A percentile compares a stretch with the other conserved stretches of the same genome.
These are phyloP conservation scores for Pseudophaeomoniella oleicola DNA, from an alignment of 2,329 filamentous ascomycete genomes.

Conservation along the genomic window DNA sequence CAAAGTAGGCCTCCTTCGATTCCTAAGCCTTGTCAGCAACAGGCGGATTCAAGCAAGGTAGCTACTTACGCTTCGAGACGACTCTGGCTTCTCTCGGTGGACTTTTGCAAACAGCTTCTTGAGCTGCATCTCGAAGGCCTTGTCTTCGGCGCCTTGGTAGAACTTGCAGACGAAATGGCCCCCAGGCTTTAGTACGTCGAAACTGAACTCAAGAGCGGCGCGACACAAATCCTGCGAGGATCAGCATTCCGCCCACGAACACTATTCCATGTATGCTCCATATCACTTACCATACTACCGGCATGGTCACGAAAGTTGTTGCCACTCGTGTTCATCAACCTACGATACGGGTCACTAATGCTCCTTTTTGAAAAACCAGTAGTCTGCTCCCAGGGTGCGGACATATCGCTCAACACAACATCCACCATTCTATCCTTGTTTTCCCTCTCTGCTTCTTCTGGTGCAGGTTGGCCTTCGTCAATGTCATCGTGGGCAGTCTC, in stretches of 20 bases:
- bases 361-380: constrained; percentile 69
- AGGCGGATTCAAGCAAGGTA: constrained; percentile 2
- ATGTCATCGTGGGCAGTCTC: constrained; percentile 22
- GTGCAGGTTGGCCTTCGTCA: constrained; percentile 23
- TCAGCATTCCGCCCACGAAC: too few relatives aligned
- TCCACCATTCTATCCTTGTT: constrained; percentile 53
- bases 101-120: constrained; percentile 68
- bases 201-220: constrained; percentile 72
- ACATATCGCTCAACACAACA: constrained; percentile 98
- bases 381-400: constrained; percentile 80
- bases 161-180: constrained; percentile 97
- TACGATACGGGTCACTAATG: constrained; percentile 88
- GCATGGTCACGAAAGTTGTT: constrained; percentile 75
- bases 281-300: constrained; percentile 69
- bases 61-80: constrained; percentile 62
- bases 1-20: constrained; percentile 75
- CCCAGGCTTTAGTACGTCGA: constrained; percentile 64
- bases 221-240: constrained; percentile 66
- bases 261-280: too few relatives aligned
- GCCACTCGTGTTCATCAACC: constrained; percentile 99
- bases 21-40: constrained; percentile 36
- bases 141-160: constrained; percentile 83
- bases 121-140: constrained; percentile 57
- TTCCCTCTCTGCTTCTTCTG: constrained; percentile 10
- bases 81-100: constrained; percentile 76